Conservation (phyloP, 768 basidiomycete genomes). For the Melanogaster broomeanus region DNA sequence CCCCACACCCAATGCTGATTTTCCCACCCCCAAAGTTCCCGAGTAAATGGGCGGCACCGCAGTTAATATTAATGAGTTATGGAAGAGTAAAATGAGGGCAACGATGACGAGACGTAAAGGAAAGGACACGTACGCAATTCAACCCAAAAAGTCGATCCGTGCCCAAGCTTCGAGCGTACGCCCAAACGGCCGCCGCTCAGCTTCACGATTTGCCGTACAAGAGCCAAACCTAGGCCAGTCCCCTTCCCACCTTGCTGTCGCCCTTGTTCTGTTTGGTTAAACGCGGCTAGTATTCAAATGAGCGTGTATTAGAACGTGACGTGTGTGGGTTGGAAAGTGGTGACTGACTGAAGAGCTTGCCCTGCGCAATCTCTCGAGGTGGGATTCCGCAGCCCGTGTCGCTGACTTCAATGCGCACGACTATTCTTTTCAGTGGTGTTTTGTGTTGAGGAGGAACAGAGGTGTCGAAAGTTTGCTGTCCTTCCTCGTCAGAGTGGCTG, state of each 20-base stretch:
- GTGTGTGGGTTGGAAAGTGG: background rate
- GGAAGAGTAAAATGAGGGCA: constrained; percentile 9
- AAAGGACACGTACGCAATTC: constrained; percentile 54
- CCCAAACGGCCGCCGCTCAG: constrained; percentile 73
- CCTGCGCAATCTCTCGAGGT: constrained; percentile 66
- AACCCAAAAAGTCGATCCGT: constrained; percentile 89
- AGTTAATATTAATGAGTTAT: constrained; percentile 4
- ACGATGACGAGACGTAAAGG: constrained; percentile 12
- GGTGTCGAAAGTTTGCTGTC: background rate
- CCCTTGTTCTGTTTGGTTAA: constrained; percentile 79
- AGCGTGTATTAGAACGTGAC: constrained; percentile 6
- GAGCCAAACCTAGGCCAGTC: constrained; percentile 73
- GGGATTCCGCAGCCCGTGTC: constrained; percentile 73
- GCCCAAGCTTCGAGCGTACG: constrained; percentile 59
- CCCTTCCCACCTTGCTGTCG: constrained; percentile 73
- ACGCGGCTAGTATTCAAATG: constrained; percentile 53
- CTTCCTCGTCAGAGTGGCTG: background rate
- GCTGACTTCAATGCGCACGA: constrained; percentile 82
- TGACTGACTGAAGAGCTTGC: constrained; percentile 68
- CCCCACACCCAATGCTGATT: constrained; percentile 67
- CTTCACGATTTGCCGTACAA: constrained; percentile 79
- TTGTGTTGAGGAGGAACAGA: constrained; percentile 1
- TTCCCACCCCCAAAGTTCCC: background rate
- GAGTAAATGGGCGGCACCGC: constrained; percentile 5
- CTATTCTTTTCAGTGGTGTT: constrained; percentile 54